Evolutionary conservation across 768 basidiomycete genomes (phyloP).

Genomic region (Agrocybe chaxingu): DNA sequence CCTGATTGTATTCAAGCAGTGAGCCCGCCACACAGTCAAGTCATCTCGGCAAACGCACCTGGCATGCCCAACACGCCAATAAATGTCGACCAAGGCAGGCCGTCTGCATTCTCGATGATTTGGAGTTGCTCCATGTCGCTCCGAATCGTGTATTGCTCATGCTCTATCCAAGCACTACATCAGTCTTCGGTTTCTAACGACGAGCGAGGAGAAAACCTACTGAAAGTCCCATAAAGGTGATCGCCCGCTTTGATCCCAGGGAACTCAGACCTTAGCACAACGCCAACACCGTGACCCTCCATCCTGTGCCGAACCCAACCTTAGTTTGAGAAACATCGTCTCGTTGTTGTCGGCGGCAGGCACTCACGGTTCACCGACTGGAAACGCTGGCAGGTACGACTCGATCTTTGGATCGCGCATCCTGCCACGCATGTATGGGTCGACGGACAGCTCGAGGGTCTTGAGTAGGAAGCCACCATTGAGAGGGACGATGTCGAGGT

Average conservation of each 20-base stretch:
- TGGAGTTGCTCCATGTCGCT: slow-evolving; percentile 16
- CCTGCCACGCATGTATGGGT: slow-evolving; percentile 37
- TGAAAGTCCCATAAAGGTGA: slow-evolving; percentile 34
- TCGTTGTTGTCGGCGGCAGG: too few relatives aligned
- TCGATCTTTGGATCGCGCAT: slow-evolving; percentile 31
- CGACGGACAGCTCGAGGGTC: slow-evolving; percentile 41
- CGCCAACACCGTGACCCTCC: slow-evolving; percentile 33
- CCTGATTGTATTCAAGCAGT: slow-evolving; percentile 17
- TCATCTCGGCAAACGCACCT: slow-evolving; percentile 26
- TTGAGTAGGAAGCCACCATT: slow-evolving; percentile 49
- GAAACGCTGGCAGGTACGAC: slow-evolving; percentile 26
- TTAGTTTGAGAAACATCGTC: too few relatives aligned
- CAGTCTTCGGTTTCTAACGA: not conserved
- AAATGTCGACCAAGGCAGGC: slow-evolving; percentile 46
- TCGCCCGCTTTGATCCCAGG: slow-evolving; percentile 30
- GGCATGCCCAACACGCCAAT: slow-evolving; percentile 55
- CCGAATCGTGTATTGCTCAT: slow-evolving; percentile 37
- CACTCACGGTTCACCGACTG: slow-evolving; percentile 34
- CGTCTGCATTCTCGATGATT: slow-evolving; percentile 36
- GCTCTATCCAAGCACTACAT: slow-evolving; percentile 20
- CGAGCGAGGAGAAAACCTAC: slow-evolving; percentile 16
- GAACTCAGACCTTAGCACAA: slow-evolving; percentile 42
- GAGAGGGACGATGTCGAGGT: slow-evolving; percentile 41
- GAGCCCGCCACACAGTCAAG: too few relatives aligned
- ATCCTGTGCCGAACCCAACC: slow-evolving; percentile 15